phyloP scores from a whole-genome alignment of 306 rosid genomes.

The Canavalia ensiformis region DNA sequence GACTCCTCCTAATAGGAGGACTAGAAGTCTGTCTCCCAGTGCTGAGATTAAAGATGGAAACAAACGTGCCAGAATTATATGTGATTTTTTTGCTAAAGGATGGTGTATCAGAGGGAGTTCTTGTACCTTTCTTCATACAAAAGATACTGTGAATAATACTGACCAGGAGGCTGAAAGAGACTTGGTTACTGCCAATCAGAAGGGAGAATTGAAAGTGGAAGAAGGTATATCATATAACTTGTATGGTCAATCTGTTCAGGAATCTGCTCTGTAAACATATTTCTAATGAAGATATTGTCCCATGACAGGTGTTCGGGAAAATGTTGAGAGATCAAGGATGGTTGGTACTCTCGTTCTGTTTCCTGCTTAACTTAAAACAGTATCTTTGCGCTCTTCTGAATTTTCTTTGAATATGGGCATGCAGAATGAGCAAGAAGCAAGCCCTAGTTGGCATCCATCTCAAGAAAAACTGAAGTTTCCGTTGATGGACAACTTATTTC shows the following conservation, averaged over 20 bases:
- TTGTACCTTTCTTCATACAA: constrained; percentile 86
- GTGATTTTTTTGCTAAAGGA: constrained; percentile 87
- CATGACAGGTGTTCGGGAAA: constrained; percentile 64
- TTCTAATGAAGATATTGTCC: constrained; percentile 55
- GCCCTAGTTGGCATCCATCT: constrained; percentile 52
- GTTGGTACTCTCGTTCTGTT: constrained; percentile 56
- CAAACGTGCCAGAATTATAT: constrained; percentile 63
- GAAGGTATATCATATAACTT: constrained; percentile 74
- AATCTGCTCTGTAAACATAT: constrained; percentile 46
- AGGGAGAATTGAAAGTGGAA: constrained; percentile 61
- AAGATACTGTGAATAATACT: constrained; percentile 52
- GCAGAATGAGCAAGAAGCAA: constrained; percentile 56
- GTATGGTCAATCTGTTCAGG: constrained; percentile 47
- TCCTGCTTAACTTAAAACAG: constrained; percentile 55
- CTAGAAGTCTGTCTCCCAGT: constrained; percentile 60
- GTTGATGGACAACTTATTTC: constrained; percentile 55
- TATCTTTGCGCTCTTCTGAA: constrained; percentile 52
- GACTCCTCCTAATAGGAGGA: constrained; percentile 57
- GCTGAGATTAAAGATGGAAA: constrained; percentile 63
- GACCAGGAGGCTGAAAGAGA: constrained; percentile 66
- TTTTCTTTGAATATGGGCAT: constrained; percentile 53
- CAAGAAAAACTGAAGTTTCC: constrained; percentile 57
- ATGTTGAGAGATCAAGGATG: constrained; percentile 55
- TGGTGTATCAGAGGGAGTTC: constrained; percentile 95
- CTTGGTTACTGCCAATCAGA: constrained; percentile 51